Evolutionary conservation across 2,329 filamentous ascomycete species (phyloP), one percentile per base, ranked within the genome.

Genomic region (Cytospora mali): DNA sequence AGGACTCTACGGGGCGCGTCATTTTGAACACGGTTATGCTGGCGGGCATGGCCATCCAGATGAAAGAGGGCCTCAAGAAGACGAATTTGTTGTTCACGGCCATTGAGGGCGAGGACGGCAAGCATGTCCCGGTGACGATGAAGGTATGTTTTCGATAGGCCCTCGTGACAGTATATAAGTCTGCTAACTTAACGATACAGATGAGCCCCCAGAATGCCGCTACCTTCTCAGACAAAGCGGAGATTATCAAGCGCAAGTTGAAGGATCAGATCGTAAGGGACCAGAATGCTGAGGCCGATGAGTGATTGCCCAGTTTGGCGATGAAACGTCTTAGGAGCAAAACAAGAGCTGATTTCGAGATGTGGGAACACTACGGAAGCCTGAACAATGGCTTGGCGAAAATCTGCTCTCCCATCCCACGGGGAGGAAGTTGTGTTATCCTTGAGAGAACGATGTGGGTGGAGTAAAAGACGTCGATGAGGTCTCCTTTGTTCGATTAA

Each of bases 1-100:
- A 96, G 68, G 93, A 97, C 71, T 92, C 93, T 64, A 95, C 92
- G 1, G 88, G 93, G 70, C 86, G 92, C 25, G 87, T 98, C 59
- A 88, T 97, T 66, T 80, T 98, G 56, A 98, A 98, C 76, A 92
- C 90, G 1, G 86, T 88, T 1, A 82, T 98, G 64, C 85, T 92
- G 64, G 89, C 91, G 62, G 85, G 88, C 6, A 90, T 96, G 84
- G 86, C 87, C 51, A 92, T 96, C 71, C 88, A 92, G 64, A 86
- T 93, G 57, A 90, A 89, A 69, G 88, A 91, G 31, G 86, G 84
- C 49, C 84, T 90, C 65, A 92, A 92, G 74, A 84, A 86, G 51
- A 82, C 92, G 54, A 83, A 85, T 58, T 84, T 96, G 25, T 71
- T 88, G 42, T 88, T 89, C 69, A 88, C 84, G 0, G 86, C 86